A percentile compares a stretch with the other conserved stretches of the same genome.
Evolutionary conservation across 2,329 filamentous ascomycete species (phyloP).

Genomic region (Chaetomium strumarium): DNA sequence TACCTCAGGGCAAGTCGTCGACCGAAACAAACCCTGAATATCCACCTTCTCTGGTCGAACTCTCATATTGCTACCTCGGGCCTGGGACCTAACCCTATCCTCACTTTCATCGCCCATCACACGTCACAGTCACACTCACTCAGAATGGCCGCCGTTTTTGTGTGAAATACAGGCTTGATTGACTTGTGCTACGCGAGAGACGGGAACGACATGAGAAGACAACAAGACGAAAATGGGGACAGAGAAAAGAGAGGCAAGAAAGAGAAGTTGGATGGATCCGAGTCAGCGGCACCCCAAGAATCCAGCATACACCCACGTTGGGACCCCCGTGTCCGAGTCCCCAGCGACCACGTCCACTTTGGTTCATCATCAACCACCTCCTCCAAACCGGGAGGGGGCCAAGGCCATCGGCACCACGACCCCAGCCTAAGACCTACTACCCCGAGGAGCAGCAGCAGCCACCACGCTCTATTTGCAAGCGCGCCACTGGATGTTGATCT

Average conservation of each 20-base stretch:
- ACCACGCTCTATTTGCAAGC: constrained; percentile 21
- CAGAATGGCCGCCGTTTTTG: constrained; percentile 5
- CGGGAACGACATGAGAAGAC: constrained; percentile 6
- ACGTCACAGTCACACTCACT: neutral
- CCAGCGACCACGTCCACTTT: constrained; percentile 15
- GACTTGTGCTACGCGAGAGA: constrained; percentile 25
- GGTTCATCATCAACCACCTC: constrained; percentile 13
- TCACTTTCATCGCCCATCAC: neutral
- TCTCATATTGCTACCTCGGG: neutral
- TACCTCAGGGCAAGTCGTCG: no score
- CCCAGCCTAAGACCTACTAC: constrained; percentile 7
- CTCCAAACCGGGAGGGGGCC: constrained; percentile 9
- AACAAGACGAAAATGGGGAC: constrained; percentile 5
- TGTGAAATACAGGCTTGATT: constrained; percentile 30
- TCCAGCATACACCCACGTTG: constrained; percentile 12
- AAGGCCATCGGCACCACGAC: constrained; percentile 8
- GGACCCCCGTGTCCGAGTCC: neutral
- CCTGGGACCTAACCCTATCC: no score
- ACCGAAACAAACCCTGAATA: no score
- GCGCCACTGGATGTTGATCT: constrained; percentile 38
- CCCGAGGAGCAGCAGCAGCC: no score
- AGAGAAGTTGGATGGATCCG: constrained; percentile 3
- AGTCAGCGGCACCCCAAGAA: neutral
- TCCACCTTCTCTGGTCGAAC: neutral
- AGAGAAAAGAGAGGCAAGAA: constrained; percentile 3